A percentile compares a stretch with the other conserved stretches of the same genome.
Conservation (phyloP, 75 land plant genomes). For the Adiantum capillusveneris region DNA sequence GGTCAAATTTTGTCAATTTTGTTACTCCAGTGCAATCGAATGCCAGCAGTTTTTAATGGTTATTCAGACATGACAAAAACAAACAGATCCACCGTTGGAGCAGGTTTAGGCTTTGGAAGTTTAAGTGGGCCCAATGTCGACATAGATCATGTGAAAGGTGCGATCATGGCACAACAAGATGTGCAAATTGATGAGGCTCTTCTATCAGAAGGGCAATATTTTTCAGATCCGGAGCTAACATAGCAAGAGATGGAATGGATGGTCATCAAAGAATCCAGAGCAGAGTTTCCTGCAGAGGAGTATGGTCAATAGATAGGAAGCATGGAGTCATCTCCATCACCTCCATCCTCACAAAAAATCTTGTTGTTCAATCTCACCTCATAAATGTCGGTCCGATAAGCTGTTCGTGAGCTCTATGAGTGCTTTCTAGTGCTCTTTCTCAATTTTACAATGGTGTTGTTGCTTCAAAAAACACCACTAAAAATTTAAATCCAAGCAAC, state of each 20-base stretch:
- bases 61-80: no score
- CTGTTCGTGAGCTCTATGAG: no score
- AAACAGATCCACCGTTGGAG: constrained; percentile 75
- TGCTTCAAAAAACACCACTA: no score
- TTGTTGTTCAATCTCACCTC: no score
- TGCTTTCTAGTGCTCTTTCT: no score
- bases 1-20: no score
- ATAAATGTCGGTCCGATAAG: no score
- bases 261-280: constrained; percentile 97
- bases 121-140: constrained; percentile 83
- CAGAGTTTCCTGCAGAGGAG: constrained; percentile 72
- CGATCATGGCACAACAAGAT: constrained; percentile 95
- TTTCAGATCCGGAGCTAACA: constrained; percentile 94
- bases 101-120: constrained; percentile 94
- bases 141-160: constrained; percentile 95
- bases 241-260: constrained; percentile 95
- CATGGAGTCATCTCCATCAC: constrained; percentile 68
- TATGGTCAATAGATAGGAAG: constrained; percentile 41
- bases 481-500: no score
- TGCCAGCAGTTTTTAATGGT: no score
- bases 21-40: no score
- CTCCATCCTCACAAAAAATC: no score
- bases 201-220: constrained; percentile 90
- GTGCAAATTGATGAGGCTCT: constrained; percentile 98
- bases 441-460: no score